Evolutionary conservation across 352 stramenopile species (phyloP), one percentile per base, ranked within the genome.

Genomic region (Lagenidium giganteum): DNA sequence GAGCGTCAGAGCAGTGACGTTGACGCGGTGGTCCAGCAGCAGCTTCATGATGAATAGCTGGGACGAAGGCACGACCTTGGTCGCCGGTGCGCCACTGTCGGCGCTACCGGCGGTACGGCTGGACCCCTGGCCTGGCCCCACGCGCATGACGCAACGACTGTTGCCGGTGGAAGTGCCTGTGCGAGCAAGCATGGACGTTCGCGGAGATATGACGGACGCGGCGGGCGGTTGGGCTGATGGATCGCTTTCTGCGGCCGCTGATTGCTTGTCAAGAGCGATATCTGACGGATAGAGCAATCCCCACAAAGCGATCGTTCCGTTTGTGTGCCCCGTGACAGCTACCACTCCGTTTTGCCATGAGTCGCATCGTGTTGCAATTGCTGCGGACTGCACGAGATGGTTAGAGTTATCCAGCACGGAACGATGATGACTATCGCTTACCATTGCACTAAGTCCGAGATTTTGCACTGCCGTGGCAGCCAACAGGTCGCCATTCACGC

Each of bases 41-140:
- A 86, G 38, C 59, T 86, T 86, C 33, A 86, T 55, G 51, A 86
- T 61, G 39, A 65, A 77, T 26, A 86, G 60, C 25, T 69, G 67
- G 16, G 67, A 86, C 5, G 70, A 76, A 17, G 73, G 70, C 1
- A 66, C 25, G 18, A 67, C 64, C 24, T 63, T 67, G 9, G 54
- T 25, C 3, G 45, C 25, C 6, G 22, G 47, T 9, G 12, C 17
- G 21, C 43, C 26, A 5, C 7, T 8, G 17, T n/a, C n/a, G n/a
- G n/a, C n/a, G n/a, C n/a, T n/a, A n/a, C n/a, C n/a, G n/a, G n/a
- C n/a, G n/a, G n/a, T n/a, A n/a, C n/a, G n/a, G n/a, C n/a, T n/a
- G n/a, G n/a, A n/a, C n/a, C n/a, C n/a, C n/a, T n/a, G n/a, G n/a
- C n/a, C n/a, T n/a, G n/a, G n/a, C n/a, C n/a, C n/a, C n/a, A n/a